Percentiles rank a stretch among this genome's conserved stretches.
Evolutionary conservation across 2,329 filamentous ascomycete species (phyloP).

Genomic region (Paecilomyces niveus): DNA sequence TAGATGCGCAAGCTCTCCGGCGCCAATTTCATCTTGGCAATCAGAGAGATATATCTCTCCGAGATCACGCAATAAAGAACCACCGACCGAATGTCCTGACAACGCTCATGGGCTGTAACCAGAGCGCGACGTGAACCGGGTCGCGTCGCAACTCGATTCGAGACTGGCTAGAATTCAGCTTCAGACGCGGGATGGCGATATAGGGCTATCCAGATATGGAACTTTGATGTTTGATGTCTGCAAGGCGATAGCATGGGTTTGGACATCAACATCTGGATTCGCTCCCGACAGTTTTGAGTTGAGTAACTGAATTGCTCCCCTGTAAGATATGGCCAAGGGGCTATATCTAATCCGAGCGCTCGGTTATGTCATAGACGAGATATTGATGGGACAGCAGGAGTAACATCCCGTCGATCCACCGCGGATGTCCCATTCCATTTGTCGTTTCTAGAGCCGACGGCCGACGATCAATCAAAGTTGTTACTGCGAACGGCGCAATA

Average conservation of each 20-base stretch:
- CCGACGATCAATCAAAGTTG: constrained; percentile 3
- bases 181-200: not conserved
- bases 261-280: not conserved
- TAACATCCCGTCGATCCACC: not conserved
- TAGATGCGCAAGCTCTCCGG: constrained; percentile 42
- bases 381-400: not conserved
- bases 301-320: not conserved
- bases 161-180: not conserved
- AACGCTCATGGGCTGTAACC: not conserved
- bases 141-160: not conserved
- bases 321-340: not conserved
- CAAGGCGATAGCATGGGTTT: not conserved
- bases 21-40: constrained; percentile 4
- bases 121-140: not conserved
- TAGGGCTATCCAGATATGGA: not conserved
- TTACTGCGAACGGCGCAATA: not conserved
- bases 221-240: not conserved
- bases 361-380: constrained; percentile 9
- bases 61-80: not conserved
- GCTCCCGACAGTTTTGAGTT: not conserved
- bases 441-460: constrained; percentile 7
- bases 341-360: not conserved
- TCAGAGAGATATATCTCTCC: not conserved
- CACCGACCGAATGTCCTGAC: not conserved
- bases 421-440: not conserved